phyloP scores from a whole-genome alignment of 352 stramenopile genomes.

The Pythium biforme region DNA sequence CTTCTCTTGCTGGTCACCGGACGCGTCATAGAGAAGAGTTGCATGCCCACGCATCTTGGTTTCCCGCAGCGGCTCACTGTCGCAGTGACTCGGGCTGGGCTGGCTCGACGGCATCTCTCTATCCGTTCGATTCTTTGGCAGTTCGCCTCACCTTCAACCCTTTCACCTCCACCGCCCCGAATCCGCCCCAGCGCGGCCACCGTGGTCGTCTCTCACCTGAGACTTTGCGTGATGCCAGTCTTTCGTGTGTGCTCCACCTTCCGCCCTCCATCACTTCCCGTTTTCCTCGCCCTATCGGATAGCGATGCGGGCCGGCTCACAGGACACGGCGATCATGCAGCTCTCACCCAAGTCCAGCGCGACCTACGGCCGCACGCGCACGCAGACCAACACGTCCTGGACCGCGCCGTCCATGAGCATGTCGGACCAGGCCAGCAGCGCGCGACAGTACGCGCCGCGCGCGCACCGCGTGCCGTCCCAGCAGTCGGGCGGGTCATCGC shows the following conservation, averaged over 20 bases:
- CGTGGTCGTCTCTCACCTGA: neutral
- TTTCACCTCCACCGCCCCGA: neutral
- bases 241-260: too few species aligned
- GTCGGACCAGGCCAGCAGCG: slow-evolving; percentile 13
- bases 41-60: neutral
- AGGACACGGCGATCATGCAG: slow-evolving; percentile 7
- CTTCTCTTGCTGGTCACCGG: neutral
- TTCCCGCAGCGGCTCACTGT: too few species aligned
- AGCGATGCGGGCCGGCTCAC: slow-evolving; percentile 7
- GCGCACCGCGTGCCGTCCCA: slow-evolving; percentile 4
- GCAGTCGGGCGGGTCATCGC: slow-evolving; percentile 4
- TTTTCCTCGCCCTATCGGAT: neutral
- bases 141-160: neutral
- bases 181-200: neutral
- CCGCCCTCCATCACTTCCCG: neutral
- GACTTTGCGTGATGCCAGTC: neutral
- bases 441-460: neutral
- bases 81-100: neutral
- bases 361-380: slow-evolving; percentile 5
- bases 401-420: slow-evolving; percentile 18
- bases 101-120: neutral
- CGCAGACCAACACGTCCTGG: slow-evolving; percentile 7
- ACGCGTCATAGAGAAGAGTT: neutral
- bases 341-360: slow-evolving; percentile 10
- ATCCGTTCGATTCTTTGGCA: neutral